A percentile compares a stretch with the other conserved stretches of the same genome.
These are phyloP conservation scores for Colletotrichum sp. DNA, from an alignment of 2,329 filamentous ascomycete species.

Conservation along the genomic window DNA sequence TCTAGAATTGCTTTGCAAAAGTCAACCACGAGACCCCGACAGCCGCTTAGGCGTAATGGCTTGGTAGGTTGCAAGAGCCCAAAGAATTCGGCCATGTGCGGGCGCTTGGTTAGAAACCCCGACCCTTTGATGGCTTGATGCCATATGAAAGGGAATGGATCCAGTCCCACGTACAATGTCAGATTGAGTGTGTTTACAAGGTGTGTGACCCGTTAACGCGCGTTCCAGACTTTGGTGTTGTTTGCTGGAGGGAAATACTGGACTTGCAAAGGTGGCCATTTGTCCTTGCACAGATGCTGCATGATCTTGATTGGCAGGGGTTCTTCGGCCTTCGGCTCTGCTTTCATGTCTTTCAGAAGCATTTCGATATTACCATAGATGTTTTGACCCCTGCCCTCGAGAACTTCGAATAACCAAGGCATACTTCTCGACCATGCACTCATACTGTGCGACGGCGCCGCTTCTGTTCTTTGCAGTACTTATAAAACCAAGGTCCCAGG, in stretches of 20 bases:
- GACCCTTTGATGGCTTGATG: not conserved
- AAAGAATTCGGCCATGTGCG: not conserved
- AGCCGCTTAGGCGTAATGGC: not conserved
- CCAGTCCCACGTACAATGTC: not conserved
- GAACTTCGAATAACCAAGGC: not conserved
- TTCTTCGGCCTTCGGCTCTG: not conserved
- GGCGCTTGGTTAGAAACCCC: not conserved
- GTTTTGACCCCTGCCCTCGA: not conserved
- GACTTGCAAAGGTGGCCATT: not conserved
- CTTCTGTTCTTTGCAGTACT: not conserved
- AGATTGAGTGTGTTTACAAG: not conserved
- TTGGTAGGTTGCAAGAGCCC: not conserved
- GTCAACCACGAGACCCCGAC: not conserved
- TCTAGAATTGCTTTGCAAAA: not conserved
- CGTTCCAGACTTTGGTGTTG: not conserved
- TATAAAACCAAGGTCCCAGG: not conserved
- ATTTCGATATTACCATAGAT: not conserved
- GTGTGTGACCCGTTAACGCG: not conserved
- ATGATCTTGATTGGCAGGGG: not conserved
- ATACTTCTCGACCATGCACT: not conserved
- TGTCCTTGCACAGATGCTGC: not conserved
- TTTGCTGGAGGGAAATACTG: not conserved
- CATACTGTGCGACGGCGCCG: not conserved
- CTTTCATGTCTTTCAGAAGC: not conserved
- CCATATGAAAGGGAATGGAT: not conserved